Conservation (phyloP, 768 basidiomycete genomes). For the Butyriboletus loyo region DNA sequence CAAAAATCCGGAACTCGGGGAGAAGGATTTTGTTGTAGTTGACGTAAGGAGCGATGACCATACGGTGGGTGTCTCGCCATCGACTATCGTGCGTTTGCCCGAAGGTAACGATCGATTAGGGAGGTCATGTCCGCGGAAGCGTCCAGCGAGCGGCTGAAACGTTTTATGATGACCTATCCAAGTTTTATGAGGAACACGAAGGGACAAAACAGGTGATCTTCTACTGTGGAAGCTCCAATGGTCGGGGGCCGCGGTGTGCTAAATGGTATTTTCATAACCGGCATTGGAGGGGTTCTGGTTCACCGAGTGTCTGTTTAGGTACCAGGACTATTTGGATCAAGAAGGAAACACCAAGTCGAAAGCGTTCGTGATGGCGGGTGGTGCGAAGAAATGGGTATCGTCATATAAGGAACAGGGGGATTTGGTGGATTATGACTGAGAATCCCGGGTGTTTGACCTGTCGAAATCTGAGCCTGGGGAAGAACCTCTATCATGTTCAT, state of each 20-base stretch:
- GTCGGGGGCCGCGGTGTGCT: conserved; percentile 52
- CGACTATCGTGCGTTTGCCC: not conserved
- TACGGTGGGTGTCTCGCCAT: conserved; percentile 30
- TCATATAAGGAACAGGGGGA: conserved; percentile 29
- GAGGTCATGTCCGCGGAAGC: conserved; percentile 53
- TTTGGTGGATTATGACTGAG: conserved; percentile 22
- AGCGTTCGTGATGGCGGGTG: conserved; percentile 43
- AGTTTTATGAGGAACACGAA: conserved; percentile 41
- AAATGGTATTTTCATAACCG: conserved; percentile 41
- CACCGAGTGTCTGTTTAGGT: conserved; percentile 33
- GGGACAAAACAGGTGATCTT: conserved; percentile 46
- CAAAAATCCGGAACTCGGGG: conserved; percentile 7
- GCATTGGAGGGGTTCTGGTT: not conserved
- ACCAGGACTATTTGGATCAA: conserved; percentile 46
- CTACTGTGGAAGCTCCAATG: conserved; percentile 51
- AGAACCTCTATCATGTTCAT: not conserved
- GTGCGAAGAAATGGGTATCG: conserved; percentile 39
- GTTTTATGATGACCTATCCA: conserved; percentile 44
- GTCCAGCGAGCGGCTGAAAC: conserved; percentile 48
- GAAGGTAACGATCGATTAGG: conserved; percentile 31
- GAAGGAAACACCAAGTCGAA: conserved; percentile 32
- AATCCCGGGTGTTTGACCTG: not conserved
- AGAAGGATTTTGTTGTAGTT: conserved; percentile 39
- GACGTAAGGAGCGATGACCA: conserved; percentile 51
- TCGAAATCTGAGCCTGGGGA: not conserved